Evolutionary conservation across 257 asterid species (phyloP).

Genomic region (Jacaranda mimosifolia): DNA sequence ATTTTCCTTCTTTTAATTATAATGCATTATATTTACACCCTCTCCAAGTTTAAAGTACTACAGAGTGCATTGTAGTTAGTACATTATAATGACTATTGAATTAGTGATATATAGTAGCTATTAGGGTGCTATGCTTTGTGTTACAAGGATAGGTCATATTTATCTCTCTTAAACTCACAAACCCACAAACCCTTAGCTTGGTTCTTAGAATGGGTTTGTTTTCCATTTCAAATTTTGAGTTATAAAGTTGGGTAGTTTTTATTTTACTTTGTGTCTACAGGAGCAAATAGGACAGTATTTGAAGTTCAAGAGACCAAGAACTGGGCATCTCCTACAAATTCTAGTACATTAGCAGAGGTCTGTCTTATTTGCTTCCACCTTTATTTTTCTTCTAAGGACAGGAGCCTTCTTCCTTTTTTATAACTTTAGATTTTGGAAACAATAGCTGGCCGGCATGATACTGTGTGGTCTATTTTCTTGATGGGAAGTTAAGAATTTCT

Average conservation of each 20-base stretch:
- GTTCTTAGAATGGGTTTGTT: too few species aligned
- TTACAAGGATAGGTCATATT: too few species aligned
- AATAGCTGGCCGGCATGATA: not conserved
- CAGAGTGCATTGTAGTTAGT: too few species aligned
- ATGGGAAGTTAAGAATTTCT: conserved; percentile 24
- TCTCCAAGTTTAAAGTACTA: too few species aligned
- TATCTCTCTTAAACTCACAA: too few species aligned
- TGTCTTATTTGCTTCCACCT: not conserved
- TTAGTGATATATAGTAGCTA: too few species aligned
- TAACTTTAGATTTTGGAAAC: not conserved
- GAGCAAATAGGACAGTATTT: not conserved
- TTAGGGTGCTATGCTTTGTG: too few species aligned
- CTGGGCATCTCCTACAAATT: not conserved
- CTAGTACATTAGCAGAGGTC: conserved; percentile 13
- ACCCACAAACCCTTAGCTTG: too few species aligned
- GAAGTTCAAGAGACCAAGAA: not conserved
- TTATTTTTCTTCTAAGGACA: not conserved
- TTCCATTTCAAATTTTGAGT: not conserved
- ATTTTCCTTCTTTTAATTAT: too few species aligned
- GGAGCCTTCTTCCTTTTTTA: too few species aligned
- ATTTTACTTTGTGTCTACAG: not conserved
- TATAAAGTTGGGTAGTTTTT: not conserved
- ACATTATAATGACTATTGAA: too few species aligned
- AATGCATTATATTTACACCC: too few species aligned
- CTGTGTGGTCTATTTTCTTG: conserved; percentile 37